phyloP scores from a whole-genome alignment of 371 early-diverging fungal species.

The Zychaea mexicana region DNA sequence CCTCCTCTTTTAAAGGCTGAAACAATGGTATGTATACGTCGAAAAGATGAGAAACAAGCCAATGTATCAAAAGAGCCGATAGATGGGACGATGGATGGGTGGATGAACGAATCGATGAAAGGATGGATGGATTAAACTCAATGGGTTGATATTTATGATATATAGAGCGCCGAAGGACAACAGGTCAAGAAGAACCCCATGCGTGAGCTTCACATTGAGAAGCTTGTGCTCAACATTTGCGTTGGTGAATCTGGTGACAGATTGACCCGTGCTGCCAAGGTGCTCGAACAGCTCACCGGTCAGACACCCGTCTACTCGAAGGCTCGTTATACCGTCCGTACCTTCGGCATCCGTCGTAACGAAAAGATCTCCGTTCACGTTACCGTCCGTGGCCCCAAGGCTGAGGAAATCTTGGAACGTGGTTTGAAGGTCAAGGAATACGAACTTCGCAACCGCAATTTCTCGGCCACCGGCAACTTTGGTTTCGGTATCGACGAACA shows the following conservation, averaged over 20 bases:
- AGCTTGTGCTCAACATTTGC: slow-evolving; percentile 99
- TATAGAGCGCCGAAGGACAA: slow-evolving; percentile 13
- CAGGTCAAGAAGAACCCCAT: slow-evolving; percentile 86
- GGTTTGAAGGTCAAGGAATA: slow-evolving; percentile 99
- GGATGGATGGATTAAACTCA: slow-evolving; percentile 1
- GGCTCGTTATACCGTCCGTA: slow-evolving; percentile 99
- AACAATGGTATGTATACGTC: background rate
- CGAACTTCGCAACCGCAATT: slow-evolving; percentile 96
- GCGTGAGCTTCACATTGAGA: slow-evolving; percentile 98
- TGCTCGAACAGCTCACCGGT: slow-evolving; percentile 99
- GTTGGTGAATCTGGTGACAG: slow-evolving; percentile 99
- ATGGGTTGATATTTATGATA: background rate
- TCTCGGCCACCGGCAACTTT: slow-evolving; percentile 99
- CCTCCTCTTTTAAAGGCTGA: slow-evolving; percentile 6
- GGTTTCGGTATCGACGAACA: slow-evolving; percentile 99
- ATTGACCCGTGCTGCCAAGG: slow-evolving; percentile 99
- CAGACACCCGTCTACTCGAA: slow-evolving; percentile 99
- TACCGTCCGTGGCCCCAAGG: slow-evolving; percentile 94
- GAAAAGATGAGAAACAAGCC: background rate
- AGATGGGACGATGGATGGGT: slow-evolving; percentile 7
- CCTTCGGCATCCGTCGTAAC: slow-evolving; percentile 99
- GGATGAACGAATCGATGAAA: slow-evolving; percentile 10
- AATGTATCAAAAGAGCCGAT: background rate
- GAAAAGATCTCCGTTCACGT: slow-evolving; percentile 99
- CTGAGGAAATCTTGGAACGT: slow-evolving; percentile 96